Evolutionary conservation across 805 yeast species (phyloP).

Genomic region (Metschnikowia cerradonensis): DNA sequence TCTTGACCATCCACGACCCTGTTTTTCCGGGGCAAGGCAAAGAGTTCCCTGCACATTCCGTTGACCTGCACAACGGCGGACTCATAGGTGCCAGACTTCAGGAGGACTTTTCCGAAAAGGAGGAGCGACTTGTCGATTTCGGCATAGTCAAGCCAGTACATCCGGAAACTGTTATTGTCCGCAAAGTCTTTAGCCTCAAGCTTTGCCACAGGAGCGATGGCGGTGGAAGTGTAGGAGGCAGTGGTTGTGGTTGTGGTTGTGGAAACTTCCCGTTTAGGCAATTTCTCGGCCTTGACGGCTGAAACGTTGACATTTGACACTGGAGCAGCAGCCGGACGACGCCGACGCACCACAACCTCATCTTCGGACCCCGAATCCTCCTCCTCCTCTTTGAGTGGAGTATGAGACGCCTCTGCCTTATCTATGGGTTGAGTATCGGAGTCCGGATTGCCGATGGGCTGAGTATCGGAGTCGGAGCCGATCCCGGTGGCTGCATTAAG

Average conservation of each 20-base stretch:
- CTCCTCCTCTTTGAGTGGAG: background rate
- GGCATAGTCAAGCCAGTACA: constrained; percentile 88
- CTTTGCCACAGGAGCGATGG: constrained; percentile 20
- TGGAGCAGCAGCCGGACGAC: constrained; percentile 47
- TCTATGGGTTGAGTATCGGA: background rate
- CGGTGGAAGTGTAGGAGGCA: too few species aligned
- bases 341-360: constrained; percentile 53
- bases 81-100: constrained; percentile 54
- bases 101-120: constrained; percentile 75
- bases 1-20: constrained; percentile 42
- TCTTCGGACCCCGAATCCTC: constrained; percentile 41
- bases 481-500: background rate
- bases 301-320: constrained; percentile 41
- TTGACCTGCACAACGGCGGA: constrained; percentile 76
- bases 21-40: constrained; percentile 64
- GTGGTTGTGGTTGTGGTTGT: constrained; percentile 6
- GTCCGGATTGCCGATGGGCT: background rate
- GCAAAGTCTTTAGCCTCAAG: constrained; percentile 18
- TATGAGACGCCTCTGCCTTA: background rate
- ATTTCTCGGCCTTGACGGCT: constrained; percentile 28
- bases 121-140: constrained; percentile 69
- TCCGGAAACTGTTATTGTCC: constrained; percentile 47
- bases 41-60: constrained; percentile 67
- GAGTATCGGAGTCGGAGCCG: background rate
- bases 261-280: constrained; percentile 17